Evolutionary conservation across 495 filamentous ascomycete species (phyloP), one percentile per base, ranked within the genome.

Genomic region (Lasiosphaeria miniovina): DNA sequence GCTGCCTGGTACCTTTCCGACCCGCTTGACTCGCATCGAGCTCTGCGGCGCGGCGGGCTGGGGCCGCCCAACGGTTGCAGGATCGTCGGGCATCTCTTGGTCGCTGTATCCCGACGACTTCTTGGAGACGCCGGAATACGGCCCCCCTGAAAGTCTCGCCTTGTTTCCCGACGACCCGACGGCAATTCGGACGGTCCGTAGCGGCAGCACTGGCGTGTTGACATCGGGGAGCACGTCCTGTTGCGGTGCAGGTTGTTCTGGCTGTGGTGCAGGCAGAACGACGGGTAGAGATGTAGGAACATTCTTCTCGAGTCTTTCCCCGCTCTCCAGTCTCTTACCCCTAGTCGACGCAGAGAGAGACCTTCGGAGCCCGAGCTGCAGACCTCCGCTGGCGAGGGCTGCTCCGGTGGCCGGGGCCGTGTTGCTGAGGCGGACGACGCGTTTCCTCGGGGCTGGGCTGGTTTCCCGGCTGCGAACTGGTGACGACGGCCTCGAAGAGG

Each of bases 21-120:
- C 80, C 61, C 87, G 78, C 71, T 90, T 91, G n/a, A 89, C 74
- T 1, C 89, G 84, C 73, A 90, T 76, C 15, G 88, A 89, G 66
- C 84, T 87, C 60, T 86, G 88, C 0, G 83, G 72, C 1, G 81
- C 85, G 31, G 74, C 69, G 4, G 87, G 86, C 5, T 88, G 65
- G 11, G 74, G 59, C 31, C 76, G 68, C 12, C 71, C 66, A 49
- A 69, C 68, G 35, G 79, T 78, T 17, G 73, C 69, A 2, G 79
- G 75, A 45, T 72, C 73, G 15, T 81, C 76, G 6, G 65, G 62
- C 24, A 53, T 63, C 35, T 74, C 77, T 32, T 72, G 71, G 31
- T 78, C 77, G 50, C 65, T 68, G 17, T 64, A 55, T 31, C 62
- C 68, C 11, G 55, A 54, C 2, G 74, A 65, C 33, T 70, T 67